Evolutionary conservation across 306 rosid genomes (phyloP), one percentile per base, ranked within the genome.

Genomic region (Styphnolobium japonicum): DNA sequence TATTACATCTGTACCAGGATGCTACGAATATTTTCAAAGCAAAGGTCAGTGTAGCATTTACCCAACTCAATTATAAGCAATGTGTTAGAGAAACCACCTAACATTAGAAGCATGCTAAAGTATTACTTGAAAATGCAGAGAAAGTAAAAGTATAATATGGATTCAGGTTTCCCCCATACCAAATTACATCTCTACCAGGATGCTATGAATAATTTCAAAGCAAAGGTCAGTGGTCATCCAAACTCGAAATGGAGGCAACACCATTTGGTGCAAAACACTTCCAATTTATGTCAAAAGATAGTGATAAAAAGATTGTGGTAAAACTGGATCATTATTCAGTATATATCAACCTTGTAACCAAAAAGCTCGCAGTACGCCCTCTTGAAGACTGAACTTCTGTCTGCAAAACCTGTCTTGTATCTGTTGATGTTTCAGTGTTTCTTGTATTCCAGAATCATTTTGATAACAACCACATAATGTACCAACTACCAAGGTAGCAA

Each of bases 341-440:
- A 76, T 51, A 75, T 72, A 62, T 72, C 6, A 88, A 92, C 96
- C 98, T 94, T 94, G 88, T 92, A 94, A 81, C 98, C 98, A 87
- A 94, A 94, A 67, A 94, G 94, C 87, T 95, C 97, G n/a, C 98
- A 91, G 78, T 98, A 95, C 48, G 97, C 98, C 82, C 97, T 91
- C 78, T 97, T 88, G 87, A 95, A 92, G 73, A 95, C 97, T 43
- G 96, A 91, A 88, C 92, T 95, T 85, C 98, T 85, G 86, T 95
- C 97, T 7, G 97, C 98, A 87, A 95, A 92, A 69, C 92, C 98
- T 22, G 94, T 95, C 90, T 90, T 95, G 92, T 95, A 92, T 83
- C 97, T 95, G 96, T 83, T 56, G 37, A 87, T 29, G 57, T 81
- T 83, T 85, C 81, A 85, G 75, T 6, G 73, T 62, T 67, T 61